Evolutionary conservation across 2,329 filamentous ascomycete genomes (phyloP).

Genomic region (Aspergillus sp.): DNA sequence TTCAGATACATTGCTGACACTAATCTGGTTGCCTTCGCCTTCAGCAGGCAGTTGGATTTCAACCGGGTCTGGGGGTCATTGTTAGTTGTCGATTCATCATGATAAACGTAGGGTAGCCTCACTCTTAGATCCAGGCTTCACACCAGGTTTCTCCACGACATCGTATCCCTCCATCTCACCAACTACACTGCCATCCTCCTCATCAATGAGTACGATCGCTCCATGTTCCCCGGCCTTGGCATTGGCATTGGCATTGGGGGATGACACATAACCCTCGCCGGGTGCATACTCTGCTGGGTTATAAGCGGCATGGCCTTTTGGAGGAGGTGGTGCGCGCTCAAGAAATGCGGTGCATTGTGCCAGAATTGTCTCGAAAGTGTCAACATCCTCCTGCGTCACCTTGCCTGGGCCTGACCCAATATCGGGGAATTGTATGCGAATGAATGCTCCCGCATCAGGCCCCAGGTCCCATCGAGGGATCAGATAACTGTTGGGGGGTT

Average conservation of each 20-base stretch:
- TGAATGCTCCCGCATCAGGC: constrained; percentile 83
- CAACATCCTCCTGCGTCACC: constrained; percentile 82
- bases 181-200: constrained; percentile 92
- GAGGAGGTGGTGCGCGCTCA: constrained; percentile 67
- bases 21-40: constrained; percentile 44
- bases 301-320: constrained; percentile 51
- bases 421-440: constrained; percentile 81
- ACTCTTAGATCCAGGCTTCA: constrained; percentile 92
- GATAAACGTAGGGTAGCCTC: constrained; percentile 23
- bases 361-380: constrained; percentile 95
- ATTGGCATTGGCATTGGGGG: constrained; percentile 25
- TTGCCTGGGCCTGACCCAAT: constrained; percentile 59
- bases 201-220: constrained; percentile 87
- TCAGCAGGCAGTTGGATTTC: constrained; percentile 44
- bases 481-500: constrained; percentile 85
- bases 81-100: constrained; percentile 3
- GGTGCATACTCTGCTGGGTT: constrained; percentile 77
- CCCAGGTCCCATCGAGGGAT: constrained; percentile 95
- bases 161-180: constrained; percentile 84
- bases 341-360: constrained; percentile 97
- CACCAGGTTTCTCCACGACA: constrained; percentile 68
- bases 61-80: constrained; percentile 38
- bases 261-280: constrained; percentile 67
- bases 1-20: constrained; percentile 44
- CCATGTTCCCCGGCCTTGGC: constrained; percentile 46